Evolutionary conservation across 1,284 basidiomycete species (phyloP), one percentile per base, ranked within the genome.

Genomic region (Fistulinella cinereoalba): DNA sequence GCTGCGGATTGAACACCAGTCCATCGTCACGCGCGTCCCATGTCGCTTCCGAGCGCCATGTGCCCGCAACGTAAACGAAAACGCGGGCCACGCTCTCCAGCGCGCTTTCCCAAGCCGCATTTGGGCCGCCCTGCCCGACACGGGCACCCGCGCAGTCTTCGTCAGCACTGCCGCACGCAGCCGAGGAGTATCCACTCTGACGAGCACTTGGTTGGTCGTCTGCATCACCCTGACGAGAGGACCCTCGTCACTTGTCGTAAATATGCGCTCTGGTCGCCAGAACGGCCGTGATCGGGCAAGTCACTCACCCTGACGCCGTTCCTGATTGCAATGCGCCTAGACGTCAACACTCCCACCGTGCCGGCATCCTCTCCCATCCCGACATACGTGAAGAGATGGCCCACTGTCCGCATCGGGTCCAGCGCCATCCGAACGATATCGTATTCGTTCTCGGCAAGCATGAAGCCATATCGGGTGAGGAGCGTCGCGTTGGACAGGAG

Each of bases 391-490:
- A 56, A 41, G 19, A 58, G 51, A 29, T 28, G 40, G 21, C 13
- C 41, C 41, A 40, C 51, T 24, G 55, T 50, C 29, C 38, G 44
- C 22, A 46, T 36, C 13, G 55, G 61, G 36, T 61, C 57, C 2
- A 49, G 32, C 13, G 62, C 61, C 55, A 64, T 51, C 10, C 49
- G 57, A 24, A 64, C 40, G 12, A 49, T 57, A 44, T 73, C 67
- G 43, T 56, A 44, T n/a, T 62, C 64, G 31, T 62, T 62, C 45
- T 60, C 58, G 33, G 64, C 54, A 5, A 74, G 57, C 5, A 64
- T 49, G 47, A 74, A 75, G n/a, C 62, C 64, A 46, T 65, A 65
- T 37, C 60, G 56, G 19, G 58, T 53, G 44, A 65, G 62, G 32
- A 65, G 65, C 27, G 43, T 31, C 6, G 62, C 52, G 44, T 69